A percentile compares a stretch with the other conserved stretches of the same genome.
Evolutionary conservation across 1,139 yeast species (phyloP).

Genomic region (Kodamaea sp.): DNA sequence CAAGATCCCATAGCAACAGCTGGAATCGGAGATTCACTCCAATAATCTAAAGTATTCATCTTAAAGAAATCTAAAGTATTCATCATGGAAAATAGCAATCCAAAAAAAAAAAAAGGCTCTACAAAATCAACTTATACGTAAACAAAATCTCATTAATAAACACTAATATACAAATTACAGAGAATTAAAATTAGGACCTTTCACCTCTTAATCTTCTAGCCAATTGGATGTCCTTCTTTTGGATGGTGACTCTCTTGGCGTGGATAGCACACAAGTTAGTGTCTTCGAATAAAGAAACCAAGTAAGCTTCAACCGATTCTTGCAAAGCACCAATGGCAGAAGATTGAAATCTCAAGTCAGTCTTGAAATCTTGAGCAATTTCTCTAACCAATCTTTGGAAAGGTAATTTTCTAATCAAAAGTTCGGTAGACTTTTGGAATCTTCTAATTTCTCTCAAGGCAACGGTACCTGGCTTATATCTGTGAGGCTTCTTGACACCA

Average conservation of each 20-base stretch:
- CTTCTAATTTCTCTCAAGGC: slow-evolving; percentile 99
- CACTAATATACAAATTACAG: slow-evolving; percentile 7
- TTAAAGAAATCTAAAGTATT: background rate
- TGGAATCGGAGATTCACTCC: slow-evolving; percentile 16
- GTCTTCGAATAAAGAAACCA: slow-evolving; percentile 77
- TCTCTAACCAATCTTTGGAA: slow-evolving; percentile 99
- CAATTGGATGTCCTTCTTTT: slow-evolving; percentile 97
- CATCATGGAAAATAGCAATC: background rate
- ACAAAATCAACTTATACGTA: background rate
- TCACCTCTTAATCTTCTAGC: slow-evolving; percentile 99
- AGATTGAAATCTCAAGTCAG: slow-evolving; percentile 96
- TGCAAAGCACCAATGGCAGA: slow-evolving; percentile 98
- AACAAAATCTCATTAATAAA: slow-evolving; percentile 4
- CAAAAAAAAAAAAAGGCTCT: background rate
- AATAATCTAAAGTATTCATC: slow-evolving; percentile 3
- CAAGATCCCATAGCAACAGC: slow-evolving; percentile 19
- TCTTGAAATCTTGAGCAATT: slow-evolving; percentile 97
- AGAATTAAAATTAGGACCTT: slow-evolving; percentile 51
- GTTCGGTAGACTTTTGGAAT: slow-evolving; percentile 97
- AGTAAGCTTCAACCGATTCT: slow-evolving; percentile 98
- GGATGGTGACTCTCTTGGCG: slow-evolving; percentile 98
- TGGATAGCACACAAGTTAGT: slow-evolving; percentile 98
- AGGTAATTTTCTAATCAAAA: slow-evolving; percentile 94
- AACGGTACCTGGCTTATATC: slow-evolving; percentile 99
- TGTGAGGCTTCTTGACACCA: slow-evolving; percentile 99